phyloP scores from a whole-genome alignment of 371 early-diverging fungal species.

The Mortierella sp. region DNA sequence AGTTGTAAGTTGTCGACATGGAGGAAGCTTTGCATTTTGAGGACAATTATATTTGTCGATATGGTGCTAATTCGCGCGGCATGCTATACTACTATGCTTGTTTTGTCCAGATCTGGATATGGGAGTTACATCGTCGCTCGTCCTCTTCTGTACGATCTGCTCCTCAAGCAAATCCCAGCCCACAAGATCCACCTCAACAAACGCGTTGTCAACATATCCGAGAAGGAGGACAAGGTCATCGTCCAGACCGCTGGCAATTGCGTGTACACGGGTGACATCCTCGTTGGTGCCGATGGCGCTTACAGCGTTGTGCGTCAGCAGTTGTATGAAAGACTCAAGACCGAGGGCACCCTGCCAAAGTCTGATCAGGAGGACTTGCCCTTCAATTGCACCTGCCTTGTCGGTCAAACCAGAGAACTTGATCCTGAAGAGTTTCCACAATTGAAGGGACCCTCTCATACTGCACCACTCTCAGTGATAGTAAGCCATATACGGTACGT shows the following conservation, averaged over 20 bases:
- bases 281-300: constrained; percentile 20
- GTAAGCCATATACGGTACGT: constrained; percentile 10
- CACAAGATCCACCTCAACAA: constrained; percentile 13
- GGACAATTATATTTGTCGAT: neutral
- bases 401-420: constrained; percentile 4
- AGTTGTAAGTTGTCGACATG: too few relatives aligned
- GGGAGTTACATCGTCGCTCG: neutral
- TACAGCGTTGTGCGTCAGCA: constrained; percentile 14
- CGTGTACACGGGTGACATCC: constrained; percentile 4
- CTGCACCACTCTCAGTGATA: neutral
- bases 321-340: neutral
- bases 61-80: neutral
- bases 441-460: neutral
- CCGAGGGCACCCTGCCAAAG: neutral
- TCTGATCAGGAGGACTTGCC: neutral
- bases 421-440: neutral
- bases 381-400: constrained; percentile 15
- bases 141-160: neutral
- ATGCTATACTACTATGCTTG: too few relatives aligned
- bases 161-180: constrained; percentile 9
- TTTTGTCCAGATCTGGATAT: neutral
- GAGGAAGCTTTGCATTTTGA: too few relatives aligned
- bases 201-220: neutral
- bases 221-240: neutral
- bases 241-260: constrained; percentile 1